Evolutionary conservation across 495 filamentous ascomycete species (phyloP).

Genomic region (Hypoxylon fragiforme): DNA sequence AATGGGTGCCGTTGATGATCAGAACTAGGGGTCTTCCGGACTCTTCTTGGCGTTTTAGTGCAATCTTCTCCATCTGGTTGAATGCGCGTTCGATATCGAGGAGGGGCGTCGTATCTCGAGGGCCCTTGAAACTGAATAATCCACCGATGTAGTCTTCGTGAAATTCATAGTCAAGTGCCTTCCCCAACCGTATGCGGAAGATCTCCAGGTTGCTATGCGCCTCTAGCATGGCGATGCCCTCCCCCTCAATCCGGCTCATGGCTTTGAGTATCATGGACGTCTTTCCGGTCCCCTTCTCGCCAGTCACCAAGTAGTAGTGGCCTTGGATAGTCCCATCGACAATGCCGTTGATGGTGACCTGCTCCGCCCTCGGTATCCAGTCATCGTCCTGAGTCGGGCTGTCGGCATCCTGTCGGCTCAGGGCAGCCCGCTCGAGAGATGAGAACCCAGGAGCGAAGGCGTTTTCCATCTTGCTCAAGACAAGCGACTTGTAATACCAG

Average conservation of each 20-base stretch:
- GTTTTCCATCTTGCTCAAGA: background rate
- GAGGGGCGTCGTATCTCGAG: background rate
- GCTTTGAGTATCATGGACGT: background rate
- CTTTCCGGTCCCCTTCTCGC: background rate
- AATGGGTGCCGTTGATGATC: background rate
- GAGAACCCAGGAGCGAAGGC: background rate
- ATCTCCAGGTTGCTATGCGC: background rate
- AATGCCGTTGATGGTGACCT: background rate
- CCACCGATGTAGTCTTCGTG: background rate
- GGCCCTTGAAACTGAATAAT: background rate
- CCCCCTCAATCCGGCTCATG: background rate
- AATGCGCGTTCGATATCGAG: background rate
- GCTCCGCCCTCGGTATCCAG: background rate
- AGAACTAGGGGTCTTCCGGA: background rate
- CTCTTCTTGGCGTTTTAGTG: background rate
- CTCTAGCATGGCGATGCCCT: background rate
- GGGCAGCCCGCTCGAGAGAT: background rate
- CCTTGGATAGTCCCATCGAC: background rate
- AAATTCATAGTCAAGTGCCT: background rate
- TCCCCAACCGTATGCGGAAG: background rate
- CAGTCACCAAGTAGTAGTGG: background rate
- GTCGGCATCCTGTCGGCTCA: background rate
- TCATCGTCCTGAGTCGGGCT: background rate
- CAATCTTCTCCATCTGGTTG: conserved; percentile 1
- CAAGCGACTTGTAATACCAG: background rate